These are phyloP conservation scores for Podila epigama DNA, from an alignment of 192 early-diverging fungal genomes.

Conservation along the genomic window DNA sequence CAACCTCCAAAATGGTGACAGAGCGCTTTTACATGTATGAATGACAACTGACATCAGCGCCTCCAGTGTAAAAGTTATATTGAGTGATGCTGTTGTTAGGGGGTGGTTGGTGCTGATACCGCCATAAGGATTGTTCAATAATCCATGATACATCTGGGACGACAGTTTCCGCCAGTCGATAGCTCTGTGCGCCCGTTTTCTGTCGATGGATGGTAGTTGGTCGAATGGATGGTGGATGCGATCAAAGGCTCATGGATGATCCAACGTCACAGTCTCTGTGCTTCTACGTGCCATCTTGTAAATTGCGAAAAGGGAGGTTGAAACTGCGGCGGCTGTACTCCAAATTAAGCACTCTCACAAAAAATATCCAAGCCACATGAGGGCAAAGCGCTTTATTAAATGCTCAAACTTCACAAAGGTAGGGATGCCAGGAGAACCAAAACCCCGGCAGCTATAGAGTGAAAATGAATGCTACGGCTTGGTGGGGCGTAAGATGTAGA, in stretches of 20 bases:
- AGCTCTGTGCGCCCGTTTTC: background rate
- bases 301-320: constrained; percentile 4
- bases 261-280: background rate
- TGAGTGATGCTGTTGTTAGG: too few species aligned
- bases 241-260: background rate
- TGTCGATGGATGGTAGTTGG: background rate
- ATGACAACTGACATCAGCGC: too few species aligned
- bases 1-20: too few species aligned
- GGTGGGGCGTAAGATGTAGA: constrained; percentile 1
- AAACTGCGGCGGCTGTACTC: background rate
- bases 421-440: background rate
- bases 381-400: background rate
- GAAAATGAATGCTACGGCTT: background rate
- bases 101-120: background rate
- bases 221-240: background rate
- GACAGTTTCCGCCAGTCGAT: background rate
- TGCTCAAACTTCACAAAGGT: background rate
- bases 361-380: background rate
- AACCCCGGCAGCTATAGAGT: background rate
- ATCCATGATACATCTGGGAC: background rate
- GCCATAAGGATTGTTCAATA: background rate
- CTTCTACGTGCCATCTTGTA: background rate
- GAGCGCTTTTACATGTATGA: too few species aligned
- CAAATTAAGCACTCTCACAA: background rate
- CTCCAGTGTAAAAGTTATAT: too few species aligned